Evolutionary conservation across 192 early-diverging fungal species (phyloP).

Genomic region (Backusella mclennaniae): DNA sequence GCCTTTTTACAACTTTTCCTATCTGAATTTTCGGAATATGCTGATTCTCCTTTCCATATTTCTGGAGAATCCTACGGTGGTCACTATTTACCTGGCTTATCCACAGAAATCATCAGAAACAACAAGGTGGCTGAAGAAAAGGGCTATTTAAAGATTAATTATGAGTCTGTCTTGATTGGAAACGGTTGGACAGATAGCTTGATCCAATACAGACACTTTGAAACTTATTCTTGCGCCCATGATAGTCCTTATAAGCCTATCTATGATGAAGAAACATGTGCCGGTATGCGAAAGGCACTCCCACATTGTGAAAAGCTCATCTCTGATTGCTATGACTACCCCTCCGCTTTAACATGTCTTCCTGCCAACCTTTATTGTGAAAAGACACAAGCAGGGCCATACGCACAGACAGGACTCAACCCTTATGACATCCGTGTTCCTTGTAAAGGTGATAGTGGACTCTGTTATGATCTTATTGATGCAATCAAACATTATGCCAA

Average conservation of each 20-base stretch:
- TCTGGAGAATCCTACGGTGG: constrained; percentile 83
- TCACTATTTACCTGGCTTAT: constrained; percentile 94
- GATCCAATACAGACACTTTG: constrained; percentile 87
- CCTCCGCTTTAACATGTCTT: constrained; percentile 75
- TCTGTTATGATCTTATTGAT: constrained; percentile 86
- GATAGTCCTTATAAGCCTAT: constrained; percentile 66
- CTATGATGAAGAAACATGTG: constrained; percentile 68
- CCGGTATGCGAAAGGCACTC: constrained; percentile 69
- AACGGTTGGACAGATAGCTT: constrained; percentile 91
- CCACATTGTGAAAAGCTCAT: constrained; percentile 76
- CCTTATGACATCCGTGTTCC: constrained; percentile 91
- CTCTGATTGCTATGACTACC: constrained; percentile 81
- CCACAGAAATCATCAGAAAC: constrained; percentile 70
- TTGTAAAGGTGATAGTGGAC: constrained; percentile 73
- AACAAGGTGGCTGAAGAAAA: constrained; percentile 56
- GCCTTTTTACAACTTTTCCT: constrained; percentile 93
- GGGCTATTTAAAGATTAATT: constrained; percentile 54
- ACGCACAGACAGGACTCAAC: constrained; percentile 79
- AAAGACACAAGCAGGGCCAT: constrained; percentile 40
- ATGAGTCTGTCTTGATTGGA: constrained; percentile 81
- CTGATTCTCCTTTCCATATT: constrained; percentile 75
- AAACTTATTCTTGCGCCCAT: constrained; percentile 69
- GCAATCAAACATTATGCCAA: constrained; percentile 84
- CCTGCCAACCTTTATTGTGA: constrained; percentile 87
- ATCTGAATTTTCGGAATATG: constrained; percentile 78